Conservation (phyloP, 2,329 filamentous ascomycete genomes). For the Pyrenophora tritici-repentis region DNA sequence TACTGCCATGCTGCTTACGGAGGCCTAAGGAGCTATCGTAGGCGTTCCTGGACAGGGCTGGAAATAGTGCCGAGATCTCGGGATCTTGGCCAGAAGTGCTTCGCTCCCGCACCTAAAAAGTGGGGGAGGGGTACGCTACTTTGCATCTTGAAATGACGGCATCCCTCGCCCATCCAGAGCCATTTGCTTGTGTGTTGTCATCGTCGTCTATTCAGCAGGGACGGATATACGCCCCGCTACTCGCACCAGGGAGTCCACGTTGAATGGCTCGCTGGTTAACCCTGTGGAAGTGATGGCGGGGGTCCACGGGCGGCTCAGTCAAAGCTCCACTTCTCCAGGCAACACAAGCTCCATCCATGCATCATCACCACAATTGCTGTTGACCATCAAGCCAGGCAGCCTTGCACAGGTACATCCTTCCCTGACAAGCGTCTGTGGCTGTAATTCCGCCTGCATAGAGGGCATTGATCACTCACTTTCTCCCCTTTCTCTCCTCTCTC, state of each 20-base stretch:
- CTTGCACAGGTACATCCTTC: constrained; percentile 10
- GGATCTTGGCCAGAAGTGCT: constrained; percentile 11
- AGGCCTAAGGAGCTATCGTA: constrained; percentile 13
- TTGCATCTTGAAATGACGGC: constrained; percentile 3
- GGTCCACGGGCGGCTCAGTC: constrained; percentile 12
- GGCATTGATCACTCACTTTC: neutral
- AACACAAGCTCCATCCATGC: constrained; percentile 18
- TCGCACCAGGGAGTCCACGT: neutral
- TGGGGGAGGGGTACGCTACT: constrained; percentile 25
- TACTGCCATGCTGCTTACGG: constrained; percentile 32
- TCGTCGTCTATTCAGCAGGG: neutral
- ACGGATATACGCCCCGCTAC: neutral
- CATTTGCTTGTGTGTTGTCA: neutral
- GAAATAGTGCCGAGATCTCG: constrained; percentile 19
- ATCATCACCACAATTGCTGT: constrained; percentile 8
- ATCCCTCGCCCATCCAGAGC: neutral
- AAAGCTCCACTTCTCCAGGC: constrained; percentile 25
- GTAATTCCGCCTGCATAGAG: constrained; percentile 5
- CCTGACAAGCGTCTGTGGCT: constrained; percentile 16
- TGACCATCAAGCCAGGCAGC: constrained; percentile 14
- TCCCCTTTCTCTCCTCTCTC: neutral
- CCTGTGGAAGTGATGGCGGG: constrained; percentile 4
- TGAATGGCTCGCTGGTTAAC: neutral
- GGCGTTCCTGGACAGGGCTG: constrained; percentile 23
- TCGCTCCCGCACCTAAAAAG: constrained; percentile 11